Evolutionary conservation across 163 green algal species (phyloP).

Genomic region (Scenedesmus sp.): DNA sequence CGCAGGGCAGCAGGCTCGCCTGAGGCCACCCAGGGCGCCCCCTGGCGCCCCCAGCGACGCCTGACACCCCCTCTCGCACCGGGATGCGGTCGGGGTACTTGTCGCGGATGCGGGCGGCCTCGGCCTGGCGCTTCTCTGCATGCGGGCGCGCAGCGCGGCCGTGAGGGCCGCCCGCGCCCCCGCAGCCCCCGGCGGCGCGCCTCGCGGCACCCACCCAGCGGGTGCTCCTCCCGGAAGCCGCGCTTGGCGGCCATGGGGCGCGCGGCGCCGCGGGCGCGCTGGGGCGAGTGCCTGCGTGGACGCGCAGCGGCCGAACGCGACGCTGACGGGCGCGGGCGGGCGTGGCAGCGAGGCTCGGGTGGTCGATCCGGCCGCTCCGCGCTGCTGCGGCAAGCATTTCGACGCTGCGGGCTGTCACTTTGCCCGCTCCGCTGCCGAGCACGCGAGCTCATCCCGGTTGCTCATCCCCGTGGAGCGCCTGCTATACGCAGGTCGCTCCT

Average conservation of each 20-base stretch:
- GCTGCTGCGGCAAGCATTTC: no score
- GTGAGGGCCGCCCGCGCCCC: not conserved
- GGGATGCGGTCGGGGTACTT: conserved; percentile 99
- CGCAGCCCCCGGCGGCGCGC: not conserved
- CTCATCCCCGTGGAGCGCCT: no score
- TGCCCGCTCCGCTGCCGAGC: no score
- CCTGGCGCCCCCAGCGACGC: not conserved
- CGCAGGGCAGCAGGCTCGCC: not conserved
- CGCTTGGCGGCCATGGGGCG: conserved; percentile 16
- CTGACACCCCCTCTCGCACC: no score
- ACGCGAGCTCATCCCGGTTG: no score
- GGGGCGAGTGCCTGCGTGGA: not conserved
- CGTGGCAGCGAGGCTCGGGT: no score
- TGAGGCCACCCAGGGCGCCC: not conserved
- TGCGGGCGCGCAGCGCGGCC: not conserved
- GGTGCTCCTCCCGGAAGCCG: conserved; percentile 95
- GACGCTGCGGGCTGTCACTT: no score
- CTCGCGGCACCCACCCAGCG: conserved; percentile 76
- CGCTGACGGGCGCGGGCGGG: no score
- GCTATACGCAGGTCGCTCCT: no score
- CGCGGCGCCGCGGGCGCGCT: no score
- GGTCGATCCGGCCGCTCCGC: no score
- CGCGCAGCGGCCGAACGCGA: no score
- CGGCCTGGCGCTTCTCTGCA: conserved; percentile 95
- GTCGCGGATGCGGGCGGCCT: conserved; percentile 94